A percentile compares a stretch with the other conserved stretches of the same genome.
These are phyloP conservation scores for Cotoneaster glaucophyllus DNA, from an alignment of 306 rosid genomes.

Conservation along the genomic window DNA sequence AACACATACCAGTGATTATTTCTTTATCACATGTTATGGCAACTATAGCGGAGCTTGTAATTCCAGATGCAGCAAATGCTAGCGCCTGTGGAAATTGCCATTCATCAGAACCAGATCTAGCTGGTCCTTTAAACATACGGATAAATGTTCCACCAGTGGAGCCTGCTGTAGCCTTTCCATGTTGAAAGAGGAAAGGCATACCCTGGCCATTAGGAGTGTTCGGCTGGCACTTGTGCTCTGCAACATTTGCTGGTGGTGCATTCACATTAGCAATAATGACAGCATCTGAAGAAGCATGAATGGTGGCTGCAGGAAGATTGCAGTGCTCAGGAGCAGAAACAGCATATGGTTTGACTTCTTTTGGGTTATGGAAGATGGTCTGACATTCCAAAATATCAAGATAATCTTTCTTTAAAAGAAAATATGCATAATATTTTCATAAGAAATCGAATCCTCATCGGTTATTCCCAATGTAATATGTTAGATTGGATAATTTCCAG, in stretches of 20 bases:
- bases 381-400: conserved; percentile 25
- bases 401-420: neutral
- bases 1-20: conserved; percentile 71
- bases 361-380: conserved; percentile 96
- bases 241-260: conserved; percentile 90
- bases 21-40: conserved; percentile 79
- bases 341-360: conserved; percentile 62
- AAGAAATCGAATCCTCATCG: neutral
- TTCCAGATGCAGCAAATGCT: conserved; percentile 83
- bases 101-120: conserved; percentile 55
- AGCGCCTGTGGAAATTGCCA: conserved; percentile 82
- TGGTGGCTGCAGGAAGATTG: conserved; percentile 92
- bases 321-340: conserved; percentile 83
- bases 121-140: conserved; percentile 84
- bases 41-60: conserved; percentile 75
- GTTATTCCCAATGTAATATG: neutral
- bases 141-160: conserved; percentile 67
- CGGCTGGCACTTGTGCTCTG: conserved; percentile 97
- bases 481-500: no score
- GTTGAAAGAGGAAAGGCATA: conserved; percentile 89
- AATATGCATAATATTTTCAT: neutral
- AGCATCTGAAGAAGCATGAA: conserved; percentile 78
- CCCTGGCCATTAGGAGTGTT: conserved; percentile 98
- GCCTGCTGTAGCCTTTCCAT: conserved; percentile 59
- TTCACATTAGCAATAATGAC: conserved; percentile 70